Conservation (phyloP, 2,329 filamentous ascomycete species). For the Alternaria sp. region DNA sequence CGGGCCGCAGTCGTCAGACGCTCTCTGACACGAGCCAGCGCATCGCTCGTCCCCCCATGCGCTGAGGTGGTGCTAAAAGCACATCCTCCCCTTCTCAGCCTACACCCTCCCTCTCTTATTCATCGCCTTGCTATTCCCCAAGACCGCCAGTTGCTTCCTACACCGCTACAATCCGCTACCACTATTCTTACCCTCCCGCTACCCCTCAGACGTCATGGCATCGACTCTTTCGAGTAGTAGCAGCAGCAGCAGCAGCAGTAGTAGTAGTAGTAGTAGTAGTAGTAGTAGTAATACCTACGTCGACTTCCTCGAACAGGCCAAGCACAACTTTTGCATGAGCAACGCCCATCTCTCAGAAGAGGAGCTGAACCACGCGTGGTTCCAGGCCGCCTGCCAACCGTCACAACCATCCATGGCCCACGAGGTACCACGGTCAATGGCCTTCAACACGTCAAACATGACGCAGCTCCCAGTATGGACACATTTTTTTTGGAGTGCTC, state of each 20-base stretch:
- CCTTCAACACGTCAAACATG: conserved; percentile 34
- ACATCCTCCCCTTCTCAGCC: conserved; percentile 33
- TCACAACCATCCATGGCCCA: conserved; percentile 35
- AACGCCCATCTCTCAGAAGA: conserved; percentile 47
- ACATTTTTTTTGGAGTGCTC: conserved; percentile 36
- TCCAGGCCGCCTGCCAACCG: conserved; percentile 34
- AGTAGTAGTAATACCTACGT: conserved; percentile 28
- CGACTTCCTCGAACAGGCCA: conserved; percentile 49
- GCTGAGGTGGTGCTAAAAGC: conserved; percentile 39
- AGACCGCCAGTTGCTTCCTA: conserved; percentile 23
- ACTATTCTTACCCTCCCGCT: conserved; percentile 15
- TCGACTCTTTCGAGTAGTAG: conserved; percentile 36
- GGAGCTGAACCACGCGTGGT: conserved; percentile 49
- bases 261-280: conserved; percentile 26
- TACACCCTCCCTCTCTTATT: conserved; percentile 36
- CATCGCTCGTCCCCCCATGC: conserved; percentile 34
- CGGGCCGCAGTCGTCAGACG: conserved; percentile 40
- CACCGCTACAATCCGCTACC: conserved; percentile 13
- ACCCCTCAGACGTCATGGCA: conserved; percentile 34
- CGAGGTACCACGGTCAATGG: conserved; percentile 49
- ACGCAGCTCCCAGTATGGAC: conserved; percentile 46
- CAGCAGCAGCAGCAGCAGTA: not conserved
- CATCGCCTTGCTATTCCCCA: conserved; percentile 39
- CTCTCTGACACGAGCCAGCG: conserved; percentile 46
- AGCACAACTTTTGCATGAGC: conserved; percentile 47